phyloP scores from a whole-genome alignment of 192 early-diverging fungal genomes.

The Spizellomyces punctatus region DNA sequence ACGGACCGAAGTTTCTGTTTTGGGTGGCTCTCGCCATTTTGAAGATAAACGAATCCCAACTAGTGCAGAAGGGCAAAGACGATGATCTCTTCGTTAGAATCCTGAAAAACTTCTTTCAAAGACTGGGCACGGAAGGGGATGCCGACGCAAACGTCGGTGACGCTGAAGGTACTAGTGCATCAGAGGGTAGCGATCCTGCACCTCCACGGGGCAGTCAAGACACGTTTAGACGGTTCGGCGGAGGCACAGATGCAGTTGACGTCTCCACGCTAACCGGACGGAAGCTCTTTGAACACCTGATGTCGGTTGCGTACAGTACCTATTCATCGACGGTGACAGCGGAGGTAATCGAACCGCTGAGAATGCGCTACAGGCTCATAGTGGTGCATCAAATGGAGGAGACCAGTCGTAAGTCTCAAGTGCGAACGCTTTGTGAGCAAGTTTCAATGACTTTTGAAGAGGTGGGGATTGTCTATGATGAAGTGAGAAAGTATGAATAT shows the following conservation, averaged over 20 bases:
- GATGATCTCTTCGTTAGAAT: slow-evolving; percentile 60
- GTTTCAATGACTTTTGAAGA: slow-evolving; percentile 56
- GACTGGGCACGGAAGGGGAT: slow-evolving; percentile 43
- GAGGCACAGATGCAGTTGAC: slow-evolving; percentile 14
- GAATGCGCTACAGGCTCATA: slow-evolving; percentile 47
- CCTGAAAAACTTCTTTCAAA: slow-evolving; percentile 55
- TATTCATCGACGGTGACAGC: slow-evolving; percentile 44
- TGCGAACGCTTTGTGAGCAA: slow-evolving; percentile 58
- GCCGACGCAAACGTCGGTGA: slow-evolving; percentile 13
- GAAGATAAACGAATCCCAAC: slow-evolving; percentile 56
- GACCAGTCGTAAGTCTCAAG: slow-evolving; percentile 52
- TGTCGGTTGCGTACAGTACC: slow-evolving; percentile 44
- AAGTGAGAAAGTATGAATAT: slow-evolving; percentile 50
- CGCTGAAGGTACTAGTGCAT: slow-evolving; percentile 9
- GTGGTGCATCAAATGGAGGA: slow-evolving; percentile 65
- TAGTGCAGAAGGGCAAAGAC: slow-evolving; percentile 47
- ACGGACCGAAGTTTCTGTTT: slow-evolving; percentile 66
- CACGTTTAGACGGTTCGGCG: background rate
- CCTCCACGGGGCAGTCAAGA: slow-evolving; percentile 21
- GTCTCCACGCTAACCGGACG: slow-evolving; percentile 39
- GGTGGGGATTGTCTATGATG: slow-evolving; percentile 54
- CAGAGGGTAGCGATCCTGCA: background rate
- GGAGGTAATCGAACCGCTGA: slow-evolving; percentile 53
- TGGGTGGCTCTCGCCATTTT: slow-evolving; percentile 59
- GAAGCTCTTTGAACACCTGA: slow-evolving; percentile 42